phyloP scores from a whole-genome alignment of 2,329 filamentous ascomycete genomes.

The Annulohypoxylon truncatum region DNA sequence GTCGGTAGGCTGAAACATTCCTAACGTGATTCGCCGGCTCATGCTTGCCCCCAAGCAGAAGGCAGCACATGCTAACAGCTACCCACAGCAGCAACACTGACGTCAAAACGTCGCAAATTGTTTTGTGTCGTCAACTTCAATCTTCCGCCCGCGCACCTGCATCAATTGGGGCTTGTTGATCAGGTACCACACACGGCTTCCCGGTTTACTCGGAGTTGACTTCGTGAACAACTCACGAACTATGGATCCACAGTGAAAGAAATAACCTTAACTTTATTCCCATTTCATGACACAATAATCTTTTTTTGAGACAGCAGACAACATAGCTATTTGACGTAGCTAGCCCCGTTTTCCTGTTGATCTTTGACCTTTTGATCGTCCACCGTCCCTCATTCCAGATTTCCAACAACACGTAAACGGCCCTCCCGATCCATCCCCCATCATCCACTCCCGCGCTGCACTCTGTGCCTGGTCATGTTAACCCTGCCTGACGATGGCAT shows the following conservation, averaged over 20 bases:
- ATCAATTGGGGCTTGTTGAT: slow-evolving; percentile 20
- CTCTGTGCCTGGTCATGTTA: slow-evolving; percentile 44
- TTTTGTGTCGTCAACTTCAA: slow-evolving; percentile 5
- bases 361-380: neutral
- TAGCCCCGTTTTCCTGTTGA: slow-evolving; percentile 27
- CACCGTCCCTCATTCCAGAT: neutral
- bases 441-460: slow-evolving; percentile 11
- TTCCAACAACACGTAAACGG: slow-evolving; percentile 14
- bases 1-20: slow-evolving; percentile 15
- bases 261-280: neutral
- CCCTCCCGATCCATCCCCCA: slow-evolving; percentile 15
- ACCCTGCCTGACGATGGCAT: slow-evolving; percentile 43
- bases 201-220: neutral
- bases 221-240: slow-evolving; percentile 6
- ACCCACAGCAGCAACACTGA: slow-evolving; percentile 24
- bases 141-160: slow-evolving; percentile 15
- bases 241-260: neutral
- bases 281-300: slow-evolving; percentile 1
- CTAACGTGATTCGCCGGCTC: neutral
- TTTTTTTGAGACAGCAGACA: neutral
- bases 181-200: slow-evolving; percentile 18
- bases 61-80: slow-evolving; percentile 21
- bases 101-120: slow-evolving; percentile 37
- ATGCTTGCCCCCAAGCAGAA: neutral
- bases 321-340: slow-evolving; percentile 11